These are phyloP conservation scores for Russula compacta DNA, from an alignment of 768 basidiomycete species.

Conservation along the genomic window DNA sequence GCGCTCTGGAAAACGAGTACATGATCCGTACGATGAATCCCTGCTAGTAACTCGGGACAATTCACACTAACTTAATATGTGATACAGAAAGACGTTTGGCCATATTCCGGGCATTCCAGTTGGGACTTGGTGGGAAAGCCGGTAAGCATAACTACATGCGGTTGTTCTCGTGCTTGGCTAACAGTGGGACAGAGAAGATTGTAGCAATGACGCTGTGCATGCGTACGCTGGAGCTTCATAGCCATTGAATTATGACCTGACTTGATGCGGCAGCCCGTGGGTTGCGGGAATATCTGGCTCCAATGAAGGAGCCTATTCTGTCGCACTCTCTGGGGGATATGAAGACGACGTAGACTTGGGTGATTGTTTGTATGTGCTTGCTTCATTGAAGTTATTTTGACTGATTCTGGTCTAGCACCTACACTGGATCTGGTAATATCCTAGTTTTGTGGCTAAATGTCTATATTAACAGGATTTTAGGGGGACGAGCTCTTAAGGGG, in stretches of 20 bases:
- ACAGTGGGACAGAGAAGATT: conserved; percentile 36
- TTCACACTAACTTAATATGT: not conserved
- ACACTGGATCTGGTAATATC: conserved; percentile 60
- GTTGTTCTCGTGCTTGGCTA: not conserved
- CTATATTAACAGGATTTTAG: conserved; percentile 27
- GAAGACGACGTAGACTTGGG: conserved; percentile 79
- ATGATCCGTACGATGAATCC: conserved; percentile 42
- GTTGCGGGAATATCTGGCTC: conserved; percentile 75
- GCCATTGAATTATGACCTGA: not conserved
- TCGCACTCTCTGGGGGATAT: conserved; percentile 85
- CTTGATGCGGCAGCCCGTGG: conserved; percentile 45
- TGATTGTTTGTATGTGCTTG: conserved; percentile 62
- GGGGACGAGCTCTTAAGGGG: conserved; percentile 81
- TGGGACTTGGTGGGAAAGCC: conserved; percentile 75
- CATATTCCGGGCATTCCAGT: conserved; percentile 69
- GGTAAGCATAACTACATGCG: conserved; percentile 30
- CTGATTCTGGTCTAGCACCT: conserved; percentile 42
- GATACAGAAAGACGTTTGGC: conserved; percentile 64
- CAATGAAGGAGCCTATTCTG: conserved; percentile 65
- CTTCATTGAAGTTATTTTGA: not conserved
- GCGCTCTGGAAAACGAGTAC: conserved; percentile 24
- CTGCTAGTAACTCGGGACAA: not conserved
- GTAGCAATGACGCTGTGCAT: conserved; percentile 73
- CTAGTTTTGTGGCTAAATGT: not conserved
- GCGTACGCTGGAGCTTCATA: conserved; percentile 45